phyloP scores from a whole-genome alignment of 2,329 filamentous ascomycete genomes.

The Penicillium sp. region DNA sequence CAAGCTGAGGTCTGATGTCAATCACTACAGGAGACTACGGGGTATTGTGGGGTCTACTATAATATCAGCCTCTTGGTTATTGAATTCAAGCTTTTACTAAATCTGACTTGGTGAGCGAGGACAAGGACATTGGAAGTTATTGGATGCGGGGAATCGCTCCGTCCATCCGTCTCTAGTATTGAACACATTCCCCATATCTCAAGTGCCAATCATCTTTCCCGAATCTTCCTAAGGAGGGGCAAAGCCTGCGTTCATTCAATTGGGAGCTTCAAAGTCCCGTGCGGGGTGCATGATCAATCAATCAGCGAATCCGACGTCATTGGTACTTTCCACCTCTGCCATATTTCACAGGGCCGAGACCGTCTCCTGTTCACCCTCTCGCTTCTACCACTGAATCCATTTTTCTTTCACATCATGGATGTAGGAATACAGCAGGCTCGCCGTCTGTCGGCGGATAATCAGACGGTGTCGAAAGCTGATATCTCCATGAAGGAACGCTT shows the following conservation, averaged over 20 bases:
- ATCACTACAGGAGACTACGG: background rate
- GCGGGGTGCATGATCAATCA: conserved; percentile 18
- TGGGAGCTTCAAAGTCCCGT: conserved; percentile 1
- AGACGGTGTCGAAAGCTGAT: conserved; percentile 35
- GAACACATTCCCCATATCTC: background rate
- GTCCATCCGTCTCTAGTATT: background rate
- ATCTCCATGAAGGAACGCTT: conserved; percentile 68
- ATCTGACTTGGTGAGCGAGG: background rate
- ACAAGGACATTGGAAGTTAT: background rate
- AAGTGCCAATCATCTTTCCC: background rate
- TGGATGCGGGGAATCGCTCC: background rate
- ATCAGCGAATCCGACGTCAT: conserved; percentile 34
- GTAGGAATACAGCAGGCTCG: conserved; percentile 28
- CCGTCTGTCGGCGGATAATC: conserved; percentile 34
- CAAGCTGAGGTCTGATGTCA: conserved; percentile 4
- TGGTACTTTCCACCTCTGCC: conserved; percentile 21
- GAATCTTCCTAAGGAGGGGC: background rate
- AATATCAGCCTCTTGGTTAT: background rate
- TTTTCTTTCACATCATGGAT: conserved; percentile 27
- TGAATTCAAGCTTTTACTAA: background rate
- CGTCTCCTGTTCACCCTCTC: background rate
- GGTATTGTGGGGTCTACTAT: background rate
- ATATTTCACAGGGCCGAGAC: background rate
- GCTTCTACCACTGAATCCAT: background rate
- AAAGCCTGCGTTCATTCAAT: background rate